Percentiles rank a stretch among this genome's conserved stretches.
Conservation (phyloP, 306 rosid genomes). For the Gillenia trifoliata region DNA sequence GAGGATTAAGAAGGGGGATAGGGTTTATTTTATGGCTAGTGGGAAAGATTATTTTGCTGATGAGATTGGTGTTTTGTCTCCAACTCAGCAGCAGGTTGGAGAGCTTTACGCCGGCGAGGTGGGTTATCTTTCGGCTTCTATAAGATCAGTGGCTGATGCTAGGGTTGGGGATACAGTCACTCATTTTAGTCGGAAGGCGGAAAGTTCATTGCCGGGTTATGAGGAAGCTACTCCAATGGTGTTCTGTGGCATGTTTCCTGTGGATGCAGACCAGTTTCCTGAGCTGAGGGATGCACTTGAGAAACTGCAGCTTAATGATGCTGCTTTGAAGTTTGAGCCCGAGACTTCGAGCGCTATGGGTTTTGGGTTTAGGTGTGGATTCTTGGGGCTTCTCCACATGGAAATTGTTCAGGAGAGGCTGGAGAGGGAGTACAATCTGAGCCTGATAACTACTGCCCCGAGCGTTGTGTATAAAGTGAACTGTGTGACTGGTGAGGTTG, state of each 20-base stretch:
- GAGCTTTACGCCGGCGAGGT: constrained; percentile 90
- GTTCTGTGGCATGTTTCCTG: constrained; percentile 95
- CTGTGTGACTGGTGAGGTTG: constrained; percentile 69
- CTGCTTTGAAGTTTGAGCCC: constrained; percentile 96
- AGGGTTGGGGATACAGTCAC: constrained; percentile 95
- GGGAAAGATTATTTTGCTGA: constrained; percentile 87
- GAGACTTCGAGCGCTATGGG: constrained; percentile 98
- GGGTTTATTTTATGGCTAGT: constrained; percentile 89
- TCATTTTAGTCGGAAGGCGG: constrained; percentile 55
- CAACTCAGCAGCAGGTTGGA: constrained; percentile 71
- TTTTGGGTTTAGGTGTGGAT: constrained; percentile 96
- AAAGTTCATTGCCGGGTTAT: constrained; percentile 76
- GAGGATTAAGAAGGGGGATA: constrained; percentile 82
- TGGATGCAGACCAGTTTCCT: constrained; percentile 97
- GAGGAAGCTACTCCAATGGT: constrained; percentile 96
- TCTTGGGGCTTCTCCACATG: constrained; percentile 94
- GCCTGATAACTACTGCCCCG: constrained; percentile 80
- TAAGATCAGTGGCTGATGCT: constrained; percentile 95
- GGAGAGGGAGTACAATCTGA: constrained; percentile 79
- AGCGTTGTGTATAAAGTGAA: constrained; percentile 74
- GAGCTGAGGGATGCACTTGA: constrained; percentile 95
- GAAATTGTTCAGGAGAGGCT: constrained; percentile 94
- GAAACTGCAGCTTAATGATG: constrained; percentile 96
- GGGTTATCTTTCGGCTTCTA: constrained; percentile 91
- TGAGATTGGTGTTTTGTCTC: constrained; percentile 90